Conservation (phyloP, 257 asterid genomes). For the Capsicum pubescens region DNA sequence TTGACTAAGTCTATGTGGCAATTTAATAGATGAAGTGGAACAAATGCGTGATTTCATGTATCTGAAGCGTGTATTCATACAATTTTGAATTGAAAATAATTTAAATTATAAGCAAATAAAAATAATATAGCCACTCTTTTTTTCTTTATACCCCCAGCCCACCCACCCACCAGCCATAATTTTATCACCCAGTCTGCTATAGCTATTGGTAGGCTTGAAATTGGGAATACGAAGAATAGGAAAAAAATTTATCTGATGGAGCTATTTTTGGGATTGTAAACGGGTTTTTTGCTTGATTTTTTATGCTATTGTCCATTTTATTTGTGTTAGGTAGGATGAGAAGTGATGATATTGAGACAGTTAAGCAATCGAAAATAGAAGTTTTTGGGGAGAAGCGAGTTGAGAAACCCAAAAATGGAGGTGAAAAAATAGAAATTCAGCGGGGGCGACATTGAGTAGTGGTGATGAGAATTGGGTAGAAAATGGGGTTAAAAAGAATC, state of each 20-base stretch:
- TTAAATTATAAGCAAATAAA: no score
- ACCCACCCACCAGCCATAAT: no score
- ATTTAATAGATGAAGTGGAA: no score
- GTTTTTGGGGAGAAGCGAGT: slow-evolving; percentile 34
- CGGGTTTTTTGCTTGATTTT: slow-evolving; percentile 62
- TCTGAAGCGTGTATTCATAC: no score
- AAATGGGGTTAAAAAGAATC: slow-evolving; percentile 34
- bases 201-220: slow-evolving; percentile 29
- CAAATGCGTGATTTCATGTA: no score
- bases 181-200: slow-evolving; percentile 35
- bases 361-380: slow-evolving; percentile 56
- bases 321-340: slow-evolving; percentile 61
- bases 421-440: slow-evolving; percentile 46
- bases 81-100: no score
- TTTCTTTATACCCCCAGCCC: no score
- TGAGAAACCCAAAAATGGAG: slow-evolving; percentile 37
- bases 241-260: slow-evolving; percentile 58
- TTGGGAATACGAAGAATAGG: slow-evolving; percentile 14
- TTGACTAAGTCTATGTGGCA: no score
- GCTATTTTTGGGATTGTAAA: slow-evolving; percentile 76
- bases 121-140: no score
- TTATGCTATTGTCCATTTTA: slow-evolving; percentile 49
- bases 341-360: slow-evolving; percentile 48
- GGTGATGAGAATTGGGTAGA: slow-evolving; percentile 34
- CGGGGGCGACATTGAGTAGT: slow-evolving; percentile 42